Conservation (phyloP, 495 filamentous ascomycete species). For the Parmelia sp. region DNA sequence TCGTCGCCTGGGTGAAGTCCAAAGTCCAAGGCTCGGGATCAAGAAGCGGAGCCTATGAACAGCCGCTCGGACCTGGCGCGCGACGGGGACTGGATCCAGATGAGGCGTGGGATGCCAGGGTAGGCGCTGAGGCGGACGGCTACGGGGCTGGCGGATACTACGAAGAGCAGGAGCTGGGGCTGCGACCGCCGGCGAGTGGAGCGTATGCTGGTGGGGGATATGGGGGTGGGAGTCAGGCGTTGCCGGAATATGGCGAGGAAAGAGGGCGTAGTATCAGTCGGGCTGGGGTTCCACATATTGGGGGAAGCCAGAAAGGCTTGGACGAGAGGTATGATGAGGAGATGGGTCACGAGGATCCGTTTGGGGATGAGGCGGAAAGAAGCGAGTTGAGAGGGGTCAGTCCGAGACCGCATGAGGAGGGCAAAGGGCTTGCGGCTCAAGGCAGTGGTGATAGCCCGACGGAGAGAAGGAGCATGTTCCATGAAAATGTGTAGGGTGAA, state of each 20-base stretch:
- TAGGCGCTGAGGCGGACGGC: constrained; percentile 53
- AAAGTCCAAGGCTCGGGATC: constrained; percentile 46
- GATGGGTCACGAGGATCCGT: constrained; percentile 43
- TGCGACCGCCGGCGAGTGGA: constrained; percentile 30
- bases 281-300: constrained; percentile 31
- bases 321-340: constrained; percentile 46
- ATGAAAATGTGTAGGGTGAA: constrained; percentile 34
- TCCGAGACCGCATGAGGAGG: constrained; percentile 46
- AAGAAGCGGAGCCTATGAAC: constrained; percentile 56
- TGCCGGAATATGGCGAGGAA: constrained; percentile 29
- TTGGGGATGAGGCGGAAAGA: constrained; percentile 50
- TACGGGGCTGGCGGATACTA: constrained; percentile 50
- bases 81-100: constrained; percentile 55
- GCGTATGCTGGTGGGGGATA: constrained; percentile 32
- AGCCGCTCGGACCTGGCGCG: constrained; percentile 33
- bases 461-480: constrained; percentile 52
- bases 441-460: constrained; percentile 28
- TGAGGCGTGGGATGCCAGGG: constrained; percentile 65
- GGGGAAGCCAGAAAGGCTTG: constrained; percentile 32
- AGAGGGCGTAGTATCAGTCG: constrained; percentile 35
- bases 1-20: constrained; percentile 50
- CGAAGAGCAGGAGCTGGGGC: constrained; percentile 56
- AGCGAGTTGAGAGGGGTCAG: constrained; percentile 52
- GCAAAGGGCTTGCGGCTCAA: constrained; percentile 25
- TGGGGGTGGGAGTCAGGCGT: constrained; percentile 22